Conservation (phyloP, 2,329 filamentous ascomycete genomes). For the Microsporum ferrugineum region DNA sequence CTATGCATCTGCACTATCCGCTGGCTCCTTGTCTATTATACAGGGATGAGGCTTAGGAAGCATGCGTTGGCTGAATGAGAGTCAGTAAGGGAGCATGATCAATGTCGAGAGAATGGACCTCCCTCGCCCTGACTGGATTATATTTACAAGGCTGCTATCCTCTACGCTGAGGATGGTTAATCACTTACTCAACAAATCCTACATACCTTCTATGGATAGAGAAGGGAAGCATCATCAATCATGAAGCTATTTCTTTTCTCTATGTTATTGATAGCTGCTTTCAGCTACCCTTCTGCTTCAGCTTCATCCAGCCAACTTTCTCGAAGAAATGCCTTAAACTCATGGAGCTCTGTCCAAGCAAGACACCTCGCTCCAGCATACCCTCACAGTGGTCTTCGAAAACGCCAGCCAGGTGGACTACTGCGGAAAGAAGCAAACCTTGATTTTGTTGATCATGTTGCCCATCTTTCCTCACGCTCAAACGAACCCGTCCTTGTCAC, state of each 20-base stretch:
- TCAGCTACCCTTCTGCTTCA: background rate
- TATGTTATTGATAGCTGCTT: background rate
- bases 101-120: background rate
- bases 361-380: constrained; percentile 6
- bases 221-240: background rate
- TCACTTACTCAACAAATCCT: background rate
- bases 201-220: background rate
- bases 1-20: background rate
- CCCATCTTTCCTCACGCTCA: background rate
- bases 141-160: background rate
- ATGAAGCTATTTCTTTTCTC: background rate
- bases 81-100: background rate
- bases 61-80: background rate
- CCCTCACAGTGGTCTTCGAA: background rate
- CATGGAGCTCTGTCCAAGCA: background rate
- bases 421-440: constrained; percentile 5
- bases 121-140: background rate
- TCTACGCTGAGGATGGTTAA: background rate
- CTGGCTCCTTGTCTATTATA: background rate
- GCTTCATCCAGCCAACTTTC: background rate
- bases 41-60: background rate
- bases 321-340: background rate
- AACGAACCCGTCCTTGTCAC: constrained; percentile 3
- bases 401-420: background rate
- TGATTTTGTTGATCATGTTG: constrained; percentile 8